phyloP scores from a whole-genome alignment of 2,329 filamentous ascomycete genomes.

The Fusarium pseudograminearum region DNA sequence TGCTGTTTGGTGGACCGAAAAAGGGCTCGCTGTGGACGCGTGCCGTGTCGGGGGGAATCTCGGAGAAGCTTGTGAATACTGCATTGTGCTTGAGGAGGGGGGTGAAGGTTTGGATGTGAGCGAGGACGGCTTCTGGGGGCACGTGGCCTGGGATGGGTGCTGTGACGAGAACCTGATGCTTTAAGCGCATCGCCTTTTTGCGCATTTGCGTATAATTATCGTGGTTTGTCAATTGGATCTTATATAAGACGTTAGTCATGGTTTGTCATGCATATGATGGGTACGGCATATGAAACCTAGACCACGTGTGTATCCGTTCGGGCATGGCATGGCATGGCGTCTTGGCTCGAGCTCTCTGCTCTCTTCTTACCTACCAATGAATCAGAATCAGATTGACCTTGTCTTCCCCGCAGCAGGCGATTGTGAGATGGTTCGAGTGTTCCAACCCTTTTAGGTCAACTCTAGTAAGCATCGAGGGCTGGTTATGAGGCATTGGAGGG shows the following conservation, averaged over 20 bases:
- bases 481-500: background rate
- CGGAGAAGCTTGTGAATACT: conserved; percentile 17
- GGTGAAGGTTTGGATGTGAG: conserved; percentile 31
- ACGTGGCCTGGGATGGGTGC: conserved; percentile 31
- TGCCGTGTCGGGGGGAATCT: conserved; percentile 15
- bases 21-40: conserved; percentile 25
- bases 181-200: conserved; percentile 29
- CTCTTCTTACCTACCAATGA: background rate
- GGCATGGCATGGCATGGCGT: background rate
- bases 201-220: background rate
- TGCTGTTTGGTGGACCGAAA: conserved; percentile 22
- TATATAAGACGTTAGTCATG: conserved; percentile 19
- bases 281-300: background rate
- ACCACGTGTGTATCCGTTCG: background rate
- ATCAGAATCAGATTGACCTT: background rate
- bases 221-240: background rate
- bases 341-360: conserved; percentile 1
- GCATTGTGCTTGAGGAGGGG: conserved; percentile 26
- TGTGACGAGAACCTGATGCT: conserved; percentile 24
- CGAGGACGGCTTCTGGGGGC: conserved; percentile 34
- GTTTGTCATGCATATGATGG: conserved; percentile 7
- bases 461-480: background rate
- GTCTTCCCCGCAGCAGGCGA: background rate
- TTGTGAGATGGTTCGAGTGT: background rate
- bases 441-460: background rate